Evolutionary conservation across 1,284 basidiomycete genomes (phyloP), one percentile per base, ranked within the genome.

Genomic region (Tilletia horrida): DNA sequence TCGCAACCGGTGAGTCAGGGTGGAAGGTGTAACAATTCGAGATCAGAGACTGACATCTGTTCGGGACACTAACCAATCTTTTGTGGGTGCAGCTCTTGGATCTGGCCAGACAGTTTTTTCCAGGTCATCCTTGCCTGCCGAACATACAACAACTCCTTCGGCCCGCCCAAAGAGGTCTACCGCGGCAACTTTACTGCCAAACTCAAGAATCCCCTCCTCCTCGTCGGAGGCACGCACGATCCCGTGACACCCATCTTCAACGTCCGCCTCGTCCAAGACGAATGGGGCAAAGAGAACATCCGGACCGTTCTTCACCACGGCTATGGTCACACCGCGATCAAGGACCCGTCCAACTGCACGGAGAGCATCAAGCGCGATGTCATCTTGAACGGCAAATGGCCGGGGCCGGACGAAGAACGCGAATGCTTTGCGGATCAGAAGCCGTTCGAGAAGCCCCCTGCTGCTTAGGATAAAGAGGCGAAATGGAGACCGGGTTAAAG

Each of bases 91-190:
- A 59, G 55, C 23, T 59, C 55, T 2, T 59, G 55, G 55, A 29
- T 59, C 13, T 59, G 55, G 55, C 55, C 55, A 25, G 55, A 69
- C 44, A 45, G 55, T 0, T 61, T 70, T 31, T 70, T 72, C 63
- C 67, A 55, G n/a, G 67, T 71, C 65, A 66, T 74, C 40, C 67
- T 74, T 0, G 65, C 72, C 29, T 74, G 72, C 40, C 67, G 72
- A 8, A 70, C 71, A 11, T 74, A 66, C 66, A 67, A 69, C 16
- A 48, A 57, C 11, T 66, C 65, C 14, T 35, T 31, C 55, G 55
- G 55, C 55, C 27, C 65, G 0, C 69, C 70, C 47, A 67, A 63
- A 2, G 62, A 74, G 45, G 72, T 74, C 1, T 74, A 68, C n/a
- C 67, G 71, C 7, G 72, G 72, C 4, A 63, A 63, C 4, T 65